Base-by-base conservation (phyloP, 2,329 filamentous ascomycete genomes). In the Xylariaceae sp. region DNA sequence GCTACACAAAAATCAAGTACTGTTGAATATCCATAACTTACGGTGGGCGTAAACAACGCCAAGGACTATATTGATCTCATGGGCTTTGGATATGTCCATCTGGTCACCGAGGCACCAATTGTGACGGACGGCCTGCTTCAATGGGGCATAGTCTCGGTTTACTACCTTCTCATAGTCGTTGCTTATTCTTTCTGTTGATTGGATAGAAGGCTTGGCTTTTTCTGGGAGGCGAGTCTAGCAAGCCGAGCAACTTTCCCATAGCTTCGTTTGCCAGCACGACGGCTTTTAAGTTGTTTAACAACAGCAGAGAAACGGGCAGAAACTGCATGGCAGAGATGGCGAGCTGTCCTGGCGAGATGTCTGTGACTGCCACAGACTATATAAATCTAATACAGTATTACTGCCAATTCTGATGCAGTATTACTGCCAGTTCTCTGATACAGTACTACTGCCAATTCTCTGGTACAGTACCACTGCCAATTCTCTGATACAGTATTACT, bases 191-290 rank as follows among this genome's bases (percentile, higher is more conserved):
- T n/a, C n/a, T n/a, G n/a, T n/a, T n/a, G n/a, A n/a, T n/a, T n/a
- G n/a, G n/a, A n/a, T n/a, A n/a, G n/a, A n/a, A n/a, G n/a, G n/a
- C n/a, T n/a, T n/a, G 4, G 70, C 67, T 44, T 77, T 75, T 41
- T 78, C 73, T 16, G 71, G 69, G 70, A 43, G 71, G 65, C 20
- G 76, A 71, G 16, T 78, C 75, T 21, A 84, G 77, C 47, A 89
- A 77, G 3, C 85, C 87, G 20, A 93, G 74, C 65, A 93, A 74
- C 52, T 84, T 80, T 1, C 85, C 88, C 83, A 91, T 88, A 19
- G 89, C 86, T 63, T 91, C 87, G 65, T 93, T 93, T 29, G 88
- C 89, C 41, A 92, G 72, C 1, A 89, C 80, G 2, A 92, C 81
- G 0, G 86, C 89, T 72, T 91, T 92, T 26, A 83, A 66, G 37